Evolutionary conservation across 2,329 filamentous ascomycete species (phyloP).

Genomic region (Neonectria faginata): DNA sequence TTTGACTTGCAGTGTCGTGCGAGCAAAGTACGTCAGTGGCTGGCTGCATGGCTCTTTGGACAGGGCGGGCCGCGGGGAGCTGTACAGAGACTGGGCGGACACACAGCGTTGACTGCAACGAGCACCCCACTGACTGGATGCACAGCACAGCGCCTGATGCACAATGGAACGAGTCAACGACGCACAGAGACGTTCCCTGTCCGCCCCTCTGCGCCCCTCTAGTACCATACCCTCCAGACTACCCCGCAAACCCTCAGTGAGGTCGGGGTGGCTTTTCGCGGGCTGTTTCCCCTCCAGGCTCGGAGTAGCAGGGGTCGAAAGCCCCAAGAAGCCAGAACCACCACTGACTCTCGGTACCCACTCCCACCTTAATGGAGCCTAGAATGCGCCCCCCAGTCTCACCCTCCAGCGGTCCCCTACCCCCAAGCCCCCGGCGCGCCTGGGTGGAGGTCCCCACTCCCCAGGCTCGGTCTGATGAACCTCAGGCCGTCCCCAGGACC

Average conservation of each 20-base stretch:
- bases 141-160: neutral
- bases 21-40: slow-evolving; percentile 27
- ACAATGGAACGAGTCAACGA: neutral
- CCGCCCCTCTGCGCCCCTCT: slow-evolving; percentile 12
- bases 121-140: neutral
- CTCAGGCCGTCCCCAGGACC: slow-evolving; percentile 26
- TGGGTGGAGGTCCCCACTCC: slow-evolving; percentile 27
- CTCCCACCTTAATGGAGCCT: slow-evolving; percentile 13
- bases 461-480: slow-evolving; percentile 25
- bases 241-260: slow-evolving; percentile 27
- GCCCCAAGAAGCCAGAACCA: slow-evolving; percentile 6
- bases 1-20: slow-evolving; percentile 5
- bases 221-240: too few relatives aligned
- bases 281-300: slow-evolving; percentile 5
- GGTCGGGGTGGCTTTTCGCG: slow-evolving; percentile 5
- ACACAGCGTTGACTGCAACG: neutral
- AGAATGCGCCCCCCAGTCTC: slow-evolving; percentile 13
- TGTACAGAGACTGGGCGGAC: neutral
- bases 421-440: slow-evolving; percentile 17
- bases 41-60: slow-evolving; percentile 16
- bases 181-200: slow-evolving; percentile 3
- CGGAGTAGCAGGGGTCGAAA: slow-evolving; percentile 6
- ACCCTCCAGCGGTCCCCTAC: slow-evolving; percentile 11
- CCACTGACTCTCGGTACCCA: slow-evolving; percentile 10
- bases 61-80: slow-evolving; percentile 11